phyloP scores from a whole-genome alignment of 345 rosid genomes.

The Streptanthus diversifolius region DNA sequence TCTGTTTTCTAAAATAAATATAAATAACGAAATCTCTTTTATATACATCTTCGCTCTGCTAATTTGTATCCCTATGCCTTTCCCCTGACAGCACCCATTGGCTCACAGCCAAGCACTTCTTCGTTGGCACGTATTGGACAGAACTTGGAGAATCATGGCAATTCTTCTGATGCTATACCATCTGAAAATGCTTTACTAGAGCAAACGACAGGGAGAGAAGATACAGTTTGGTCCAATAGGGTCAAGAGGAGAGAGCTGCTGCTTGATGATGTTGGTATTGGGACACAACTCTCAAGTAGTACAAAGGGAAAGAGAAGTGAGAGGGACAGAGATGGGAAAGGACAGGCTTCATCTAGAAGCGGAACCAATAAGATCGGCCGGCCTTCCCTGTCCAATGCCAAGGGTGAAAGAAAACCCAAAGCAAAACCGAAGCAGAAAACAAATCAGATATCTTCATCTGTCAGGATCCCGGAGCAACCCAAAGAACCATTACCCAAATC shows the following conservation, averaged over 20 bases:
- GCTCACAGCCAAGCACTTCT: conserved; percentile 54
- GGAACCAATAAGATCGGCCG: conserved; percentile 72
- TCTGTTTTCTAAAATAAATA: not conserved
- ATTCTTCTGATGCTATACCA: conserved; percentile 45
- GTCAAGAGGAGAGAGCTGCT: conserved; percentile 78
- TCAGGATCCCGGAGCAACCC: conserved; percentile 55
- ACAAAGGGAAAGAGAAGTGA: conserved; percentile 92
- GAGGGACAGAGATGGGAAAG: conserved; percentile 94
- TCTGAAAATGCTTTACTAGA: conserved; percentile 46
- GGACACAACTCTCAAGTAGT: conserved; percentile 37
- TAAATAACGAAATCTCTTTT: not conserved
- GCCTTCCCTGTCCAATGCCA: conserved; percentile 58
- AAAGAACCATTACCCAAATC: conserved; percentile 41
- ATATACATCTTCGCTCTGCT: not conserved
- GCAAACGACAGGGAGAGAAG: conserved; percentile 52
- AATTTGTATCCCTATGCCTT: not conserved
- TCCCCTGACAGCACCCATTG: conserved; percentile 55
- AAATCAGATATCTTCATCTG: conserved; percentile 70
- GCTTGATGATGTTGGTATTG: conserved; percentile 72
- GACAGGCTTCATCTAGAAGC: conserved; percentile 63
- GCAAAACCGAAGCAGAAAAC: conserved; percentile 83
- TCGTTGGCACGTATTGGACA: conserved; percentile 42
- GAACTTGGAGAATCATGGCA: conserved; percentile 46
- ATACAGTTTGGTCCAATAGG: conserved; percentile 47
- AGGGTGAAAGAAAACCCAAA: conserved; percentile 82